These are phyloP conservation scores for Clavispora phyllophila DNA, from an alignment of 805 yeast species.

Conservation along the genomic window DNA sequence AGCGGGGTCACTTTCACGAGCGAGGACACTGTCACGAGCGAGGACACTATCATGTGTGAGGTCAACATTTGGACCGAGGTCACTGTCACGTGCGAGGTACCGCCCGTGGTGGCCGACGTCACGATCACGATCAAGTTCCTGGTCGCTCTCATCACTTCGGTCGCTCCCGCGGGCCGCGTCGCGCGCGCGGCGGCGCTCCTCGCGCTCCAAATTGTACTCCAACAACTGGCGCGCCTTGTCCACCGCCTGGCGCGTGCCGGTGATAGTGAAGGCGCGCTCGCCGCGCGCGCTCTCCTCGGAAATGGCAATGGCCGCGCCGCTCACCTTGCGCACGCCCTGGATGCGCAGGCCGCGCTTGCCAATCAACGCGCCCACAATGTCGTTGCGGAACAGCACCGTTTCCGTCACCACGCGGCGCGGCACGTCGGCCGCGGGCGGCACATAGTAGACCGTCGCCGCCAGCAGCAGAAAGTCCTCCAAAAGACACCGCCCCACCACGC, in stretches of 20 bases:
- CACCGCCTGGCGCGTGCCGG: conserved; percentile 52
- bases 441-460: conserved; percentile 59
- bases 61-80: too few relatives aligned
- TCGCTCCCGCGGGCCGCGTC: too few relatives aligned
- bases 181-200: conserved; percentile 40
- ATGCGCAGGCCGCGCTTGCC: conserved; percentile 84
- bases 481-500: conserved; percentile 62
- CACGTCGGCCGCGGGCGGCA: conserved; percentile 30
- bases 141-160: neutral
- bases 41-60: too few relatives aligned
- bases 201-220: conserved; percentile 55
- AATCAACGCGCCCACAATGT: conserved; percentile 82
- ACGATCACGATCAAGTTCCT: neutral
- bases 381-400: conserved; percentile 62
- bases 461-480: conserved; percentile 69
- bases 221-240: conserved; percentile 56
- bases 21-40: too few relatives aligned
- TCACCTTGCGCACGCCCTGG: conserved; percentile 73
- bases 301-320: conserved; percentile 76
- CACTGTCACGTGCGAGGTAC: too few relatives aligned
- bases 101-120: too few relatives aligned
- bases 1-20: too few relatives aligned
- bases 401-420: conserved; percentile 21
- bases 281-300: conserved; percentile 46
- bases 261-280: conserved; percentile 66